phyloP scores from a whole-genome alignment of 306 rosid species.

The Macrotyloma uniflorum region DNA sequence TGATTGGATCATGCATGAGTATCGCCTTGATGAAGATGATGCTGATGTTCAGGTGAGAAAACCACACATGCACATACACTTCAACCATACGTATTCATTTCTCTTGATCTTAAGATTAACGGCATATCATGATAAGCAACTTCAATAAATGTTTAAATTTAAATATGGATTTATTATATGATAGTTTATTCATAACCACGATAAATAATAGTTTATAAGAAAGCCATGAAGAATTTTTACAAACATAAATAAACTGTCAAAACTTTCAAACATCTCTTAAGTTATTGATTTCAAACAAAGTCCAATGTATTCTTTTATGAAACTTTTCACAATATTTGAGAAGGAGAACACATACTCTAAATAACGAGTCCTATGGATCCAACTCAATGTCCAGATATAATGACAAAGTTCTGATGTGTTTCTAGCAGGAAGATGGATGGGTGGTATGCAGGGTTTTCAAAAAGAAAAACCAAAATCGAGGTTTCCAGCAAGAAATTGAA shows the following conservation, averaged over 20 bases:
- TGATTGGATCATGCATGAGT: slow-evolving; percentile 99
- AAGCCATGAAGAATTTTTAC: not conserved
- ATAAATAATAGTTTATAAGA: not conserved
- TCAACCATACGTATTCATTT: not conserved
- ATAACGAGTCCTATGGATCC: not conserved
- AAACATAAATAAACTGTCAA: not conserved
- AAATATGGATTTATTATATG: not conserved
- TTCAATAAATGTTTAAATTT: not conserved
- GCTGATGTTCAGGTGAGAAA: slow-evolving; percentile 65
- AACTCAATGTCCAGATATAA: not conserved
- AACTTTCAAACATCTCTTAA: too few relatives aligned
- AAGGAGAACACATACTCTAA: not conserved
- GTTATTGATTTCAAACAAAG: not conserved
- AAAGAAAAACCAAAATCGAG: slow-evolving; percentile 70
- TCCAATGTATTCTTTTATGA: not conserved
- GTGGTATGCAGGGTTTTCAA: slow-evolving; percentile 96
- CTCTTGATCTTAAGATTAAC: not conserved
- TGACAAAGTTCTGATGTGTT: not conserved
- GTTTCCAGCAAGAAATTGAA: slow-evolving; percentile 59
- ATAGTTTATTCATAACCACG: not conserved
- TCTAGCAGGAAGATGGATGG: slow-evolving; percentile 93
- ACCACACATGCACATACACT: not conserved
- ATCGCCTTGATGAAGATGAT: slow-evolving; percentile 83
- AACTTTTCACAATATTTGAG: not conserved
- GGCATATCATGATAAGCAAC: not conserved